Percentiles rank a stretch among this genome's conserved stretches.
These are phyloP conservation scores for Paraphoma sp. DNA, from an alignment of 2,329 filamentous ascomycete species.

Conservation along the genomic window DNA sequence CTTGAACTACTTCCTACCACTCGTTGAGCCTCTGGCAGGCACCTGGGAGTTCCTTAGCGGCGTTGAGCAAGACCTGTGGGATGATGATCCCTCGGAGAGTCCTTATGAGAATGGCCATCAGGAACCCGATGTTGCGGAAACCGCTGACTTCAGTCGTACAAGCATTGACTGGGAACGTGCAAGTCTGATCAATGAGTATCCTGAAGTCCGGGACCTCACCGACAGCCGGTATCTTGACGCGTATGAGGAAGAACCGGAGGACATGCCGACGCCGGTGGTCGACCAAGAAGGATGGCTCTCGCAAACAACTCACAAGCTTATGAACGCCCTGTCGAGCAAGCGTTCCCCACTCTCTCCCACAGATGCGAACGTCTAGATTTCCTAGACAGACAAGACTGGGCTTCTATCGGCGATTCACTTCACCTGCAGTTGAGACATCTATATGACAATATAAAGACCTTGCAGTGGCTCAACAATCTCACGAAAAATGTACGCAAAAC, in stretches of 20 bases:
- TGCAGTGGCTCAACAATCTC: no score
- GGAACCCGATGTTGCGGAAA: background rate
- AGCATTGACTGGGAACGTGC: constrained; percentile 20
- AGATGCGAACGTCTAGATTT: no score
- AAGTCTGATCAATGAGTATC: constrained; percentile 19
- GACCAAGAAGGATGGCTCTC: constrained; percentile 3
- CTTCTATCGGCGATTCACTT: no score
- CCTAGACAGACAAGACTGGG: no score
- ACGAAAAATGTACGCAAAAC: no score
- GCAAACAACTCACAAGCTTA: background rate
- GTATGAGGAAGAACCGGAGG: constrained; percentile 29
- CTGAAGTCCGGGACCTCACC: constrained; percentile 5
- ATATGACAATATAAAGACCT: no score
- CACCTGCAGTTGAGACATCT: no score
- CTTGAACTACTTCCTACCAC: constrained; percentile 40
- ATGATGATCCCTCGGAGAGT: constrained; percentile 31
- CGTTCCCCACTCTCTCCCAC: background rate
- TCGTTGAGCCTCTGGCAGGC: constrained; percentile 34
- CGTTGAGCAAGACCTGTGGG: constrained; percentile 43
- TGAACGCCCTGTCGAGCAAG: background rate
- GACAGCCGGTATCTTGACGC: constrained; percentile 8
- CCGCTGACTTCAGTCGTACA: constrained; percentile 9
- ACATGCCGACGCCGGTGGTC: constrained; percentile 25
- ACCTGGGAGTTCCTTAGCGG: constrained; percentile 45
- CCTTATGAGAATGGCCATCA: background rate